Evolutionary conservation across 139 green algal species (phyloP).

Genomic region (Volvox reticuliferus): DNA sequence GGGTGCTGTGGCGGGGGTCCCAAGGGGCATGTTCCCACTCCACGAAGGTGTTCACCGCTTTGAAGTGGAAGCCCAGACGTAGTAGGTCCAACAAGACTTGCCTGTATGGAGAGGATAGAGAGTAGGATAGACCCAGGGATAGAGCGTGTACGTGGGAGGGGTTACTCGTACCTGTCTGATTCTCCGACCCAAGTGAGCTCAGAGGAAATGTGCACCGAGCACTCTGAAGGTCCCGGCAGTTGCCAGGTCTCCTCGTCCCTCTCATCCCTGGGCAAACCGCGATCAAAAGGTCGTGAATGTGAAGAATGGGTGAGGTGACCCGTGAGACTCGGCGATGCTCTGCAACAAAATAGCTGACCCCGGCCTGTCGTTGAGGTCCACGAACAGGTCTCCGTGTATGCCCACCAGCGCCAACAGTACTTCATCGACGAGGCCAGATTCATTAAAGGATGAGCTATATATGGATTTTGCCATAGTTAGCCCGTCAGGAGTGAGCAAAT

Average conservation of each 20-base stretch:
- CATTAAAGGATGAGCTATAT: neutral
- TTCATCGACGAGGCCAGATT: conserved; percentile 78
- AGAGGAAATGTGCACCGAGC: conserved; percentile 54
- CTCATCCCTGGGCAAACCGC: neutral
- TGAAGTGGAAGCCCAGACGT: conserved; percentile 78
- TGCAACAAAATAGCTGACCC: neutral
- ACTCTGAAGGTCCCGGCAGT: conserved; percentile 25
- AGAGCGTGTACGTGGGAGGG: no score
- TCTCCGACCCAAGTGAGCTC: conserved; percentile 57
- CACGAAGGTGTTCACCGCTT: conserved; percentile 76
- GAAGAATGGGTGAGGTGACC: neutral
- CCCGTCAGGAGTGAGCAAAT: neutral
- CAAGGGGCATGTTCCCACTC: conserved; percentile 53
- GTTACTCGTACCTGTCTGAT: conserved; percentile 48
- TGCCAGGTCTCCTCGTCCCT: conserved; percentile 23
- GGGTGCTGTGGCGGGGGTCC: neutral
- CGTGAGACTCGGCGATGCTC: neutral
- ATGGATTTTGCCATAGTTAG: neutral
- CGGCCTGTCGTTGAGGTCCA: conserved; percentile 51
- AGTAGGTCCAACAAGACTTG: conserved; percentile 74
- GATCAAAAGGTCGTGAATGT: neutral
- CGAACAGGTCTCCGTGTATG: conserved; percentile 86
- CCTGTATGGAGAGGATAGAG: conserved; percentile 55
- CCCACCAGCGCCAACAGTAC: conserved; percentile 86
- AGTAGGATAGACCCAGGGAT: neutral